Conservation (phyloP, 164 flowering plant species). For the Vitis rotundifolia region DNA sequence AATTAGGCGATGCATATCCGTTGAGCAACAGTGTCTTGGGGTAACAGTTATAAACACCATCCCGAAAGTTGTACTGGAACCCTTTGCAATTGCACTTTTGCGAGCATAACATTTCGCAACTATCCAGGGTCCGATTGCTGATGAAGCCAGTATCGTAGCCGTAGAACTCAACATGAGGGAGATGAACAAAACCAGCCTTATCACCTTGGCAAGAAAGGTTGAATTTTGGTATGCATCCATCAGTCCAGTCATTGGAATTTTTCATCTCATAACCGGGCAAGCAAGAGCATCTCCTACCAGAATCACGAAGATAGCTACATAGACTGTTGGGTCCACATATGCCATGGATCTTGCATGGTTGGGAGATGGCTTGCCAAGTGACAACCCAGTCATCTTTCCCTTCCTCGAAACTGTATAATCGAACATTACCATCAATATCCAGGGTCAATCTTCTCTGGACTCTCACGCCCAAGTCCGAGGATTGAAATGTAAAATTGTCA, state of each 20-base stretch:
- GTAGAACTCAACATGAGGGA: constrained; percentile 23
- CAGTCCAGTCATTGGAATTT: constrained; percentile 22
- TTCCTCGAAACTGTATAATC: constrained; percentile 20
- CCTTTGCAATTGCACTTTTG: constrained; percentile 17
- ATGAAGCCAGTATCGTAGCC: constrained; percentile 19
- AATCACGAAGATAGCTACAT: constrained; percentile 4
- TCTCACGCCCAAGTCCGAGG: constrained; percentile 15
- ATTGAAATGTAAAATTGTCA: constrained; percentile 1
- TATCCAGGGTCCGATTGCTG: background rate
- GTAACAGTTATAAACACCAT: constrained; percentile 20
- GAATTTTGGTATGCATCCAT: constrained; percentile 37
- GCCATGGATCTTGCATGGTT: constrained; percentile 25
- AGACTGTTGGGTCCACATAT: constrained; percentile 30
- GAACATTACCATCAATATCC: constrained; percentile 31
- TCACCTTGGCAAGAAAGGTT: constrained; percentile 3
- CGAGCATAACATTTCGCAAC: constrained; percentile 26
- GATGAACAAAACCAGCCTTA: background rate
- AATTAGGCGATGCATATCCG: constrained; percentile 18
- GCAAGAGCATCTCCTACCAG: constrained; percentile 26
- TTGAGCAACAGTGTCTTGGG: constrained; percentile 19
- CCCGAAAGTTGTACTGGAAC: constrained; percentile 7
- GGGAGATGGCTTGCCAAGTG: constrained; percentile 19
- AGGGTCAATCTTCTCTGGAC: constrained; percentile 22
- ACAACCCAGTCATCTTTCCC: constrained; percentile 12
- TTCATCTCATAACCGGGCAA: constrained; percentile 18